Evolutionary conservation across 164 flowering plant species (phyloP).

Genomic region (Vitis riparia): DNA sequence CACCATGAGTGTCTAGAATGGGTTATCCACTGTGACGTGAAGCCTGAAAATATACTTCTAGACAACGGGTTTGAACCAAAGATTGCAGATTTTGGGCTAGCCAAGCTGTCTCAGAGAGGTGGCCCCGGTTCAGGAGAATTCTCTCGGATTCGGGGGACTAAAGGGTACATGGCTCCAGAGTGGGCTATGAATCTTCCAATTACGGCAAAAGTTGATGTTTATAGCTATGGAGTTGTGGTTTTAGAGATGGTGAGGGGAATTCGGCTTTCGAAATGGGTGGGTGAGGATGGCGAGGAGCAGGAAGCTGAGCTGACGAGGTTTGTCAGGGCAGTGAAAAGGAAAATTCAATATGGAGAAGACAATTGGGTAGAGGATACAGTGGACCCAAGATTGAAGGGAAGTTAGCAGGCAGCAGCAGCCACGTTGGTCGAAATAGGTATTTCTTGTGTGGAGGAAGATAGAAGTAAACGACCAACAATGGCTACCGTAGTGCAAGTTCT

Average conservation of each 20-base stretch:
- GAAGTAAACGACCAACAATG: slow-evolving; percentile 23
- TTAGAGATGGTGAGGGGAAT: slow-evolving; percentile 30
- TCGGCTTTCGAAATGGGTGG: slow-evolving; percentile 20
- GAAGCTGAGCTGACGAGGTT: slow-evolving; percentile 22
- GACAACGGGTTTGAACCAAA: too few relatives aligned
- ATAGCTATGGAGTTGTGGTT: slow-evolving; percentile 34
- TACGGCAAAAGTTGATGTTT: slow-evolving; percentile 37
- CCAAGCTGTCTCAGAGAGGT: slow-evolving; percentile 26
- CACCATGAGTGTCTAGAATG: slow-evolving; percentile 42
- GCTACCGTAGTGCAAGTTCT: slow-evolving; percentile 9
- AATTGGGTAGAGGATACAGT: slow-evolving; percentile 25
- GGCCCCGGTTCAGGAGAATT: slow-evolving; percentile 11
- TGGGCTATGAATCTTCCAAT: slow-evolving; percentile 34
- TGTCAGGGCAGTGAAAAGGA: slow-evolving; percentile 22
- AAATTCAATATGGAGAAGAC: slow-evolving; percentile 14
- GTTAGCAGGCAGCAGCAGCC: slow-evolving; percentile 17
- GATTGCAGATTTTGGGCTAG: slow-evolving; percentile 33
- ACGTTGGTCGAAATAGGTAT: slow-evolving; percentile 22
- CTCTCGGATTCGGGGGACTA: slow-evolving; percentile 30
- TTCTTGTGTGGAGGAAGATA: slow-evolving; percentile 25
- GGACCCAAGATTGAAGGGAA: slow-evolving; percentile 28
- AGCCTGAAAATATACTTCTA: too few relatives aligned
- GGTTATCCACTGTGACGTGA: slow-evolving; percentile 39
- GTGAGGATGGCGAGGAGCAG: slow-evolving; percentile 14
- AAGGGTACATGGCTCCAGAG: slow-evolving; percentile 42